Base-by-base conservation (phyloP, 371 early-diverging fungal species). In the Lichtheimia corymbifera region DNA sequence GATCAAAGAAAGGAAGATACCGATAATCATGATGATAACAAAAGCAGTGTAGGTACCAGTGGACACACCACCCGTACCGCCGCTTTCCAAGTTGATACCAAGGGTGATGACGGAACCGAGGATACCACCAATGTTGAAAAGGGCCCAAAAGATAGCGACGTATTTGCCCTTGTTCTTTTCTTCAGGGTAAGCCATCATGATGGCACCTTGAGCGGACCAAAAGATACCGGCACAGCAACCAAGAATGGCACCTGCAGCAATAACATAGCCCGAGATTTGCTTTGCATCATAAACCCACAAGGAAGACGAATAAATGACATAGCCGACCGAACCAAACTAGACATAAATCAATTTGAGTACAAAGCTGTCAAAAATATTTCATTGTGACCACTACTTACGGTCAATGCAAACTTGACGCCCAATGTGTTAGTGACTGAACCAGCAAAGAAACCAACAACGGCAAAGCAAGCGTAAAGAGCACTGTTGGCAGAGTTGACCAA, bases 41-140 rank as follows among this genome's bases (percentile, higher is more conserved):
- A 88, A 91, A 1, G 77, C 88, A 47, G 83, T 81, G 60, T 92
- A 92, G 0, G 88, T 81, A 43, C 76, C 77, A 15, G 82, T 78
- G 1, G 78, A 74, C 13, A 88, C 80, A 0, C 53, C 58, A 28
- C 59, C 47, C 5, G 43, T 14, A 5, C 50, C 58, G 5, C 41
- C 53, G 44, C 70, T 70, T 50, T 85, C 69, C 68, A 82, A 79
- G 71, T 89, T 89, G 60, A 88, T 60, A 44, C 94, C 93, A 20
- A 93, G 65, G 24, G 87, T 84, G 40, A 91, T 80, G 7, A 88
- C 53, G 56, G 83, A 80, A 44, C 93, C 91, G 15, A 92, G 66
- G 60, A 91, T 83, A 55, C 88, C 92, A 65, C 93, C 93, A 30
- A 85, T 70, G 68, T 93, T 93, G 77, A 93, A 92, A 52, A 90